Percentiles rank a stretch among this genome's conserved stretches.
Evolutionary conservation across 2,329 filamentous ascomycete species (phyloP).

Genomic region (Apiospora aurea): DNA sequence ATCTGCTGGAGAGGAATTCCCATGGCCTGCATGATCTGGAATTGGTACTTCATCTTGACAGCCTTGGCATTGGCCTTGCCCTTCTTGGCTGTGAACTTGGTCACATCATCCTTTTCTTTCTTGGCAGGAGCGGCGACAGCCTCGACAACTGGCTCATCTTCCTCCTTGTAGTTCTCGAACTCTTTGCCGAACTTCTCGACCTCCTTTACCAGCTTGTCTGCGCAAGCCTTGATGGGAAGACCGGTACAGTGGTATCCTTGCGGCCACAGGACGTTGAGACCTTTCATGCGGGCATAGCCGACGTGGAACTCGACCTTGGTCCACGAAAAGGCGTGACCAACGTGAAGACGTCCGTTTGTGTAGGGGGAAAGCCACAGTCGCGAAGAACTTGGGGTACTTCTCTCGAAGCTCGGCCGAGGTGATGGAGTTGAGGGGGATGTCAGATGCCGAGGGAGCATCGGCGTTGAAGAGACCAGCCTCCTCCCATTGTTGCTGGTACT

Average conservation of each 20-base stretch:
- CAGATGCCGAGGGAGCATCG: conserved; percentile 80
- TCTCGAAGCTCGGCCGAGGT: conserved; percentile 77
- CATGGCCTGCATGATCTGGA: conserved; percentile 91
- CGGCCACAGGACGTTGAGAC: conserved; percentile 86
- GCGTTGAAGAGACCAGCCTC: conserved; percentile 81
- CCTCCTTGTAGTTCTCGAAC: conserved; percentile 79
- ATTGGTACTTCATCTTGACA: conserved; percentile 94
- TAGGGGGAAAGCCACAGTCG: conserved; percentile 59
- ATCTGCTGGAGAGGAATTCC: conserved; percentile 90
- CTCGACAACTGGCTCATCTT: conserved; percentile 57
- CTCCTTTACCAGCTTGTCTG: conserved; percentile 92
- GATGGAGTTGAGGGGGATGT: conserved; percentile 79
- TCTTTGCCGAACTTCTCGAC: conserved; percentile 87
- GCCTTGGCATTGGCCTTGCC: conserved; percentile 90
- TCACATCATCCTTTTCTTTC: conserved; percentile 79
- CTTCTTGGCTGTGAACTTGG: conserved; percentile 93
- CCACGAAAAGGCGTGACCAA: conserved; percentile 90
- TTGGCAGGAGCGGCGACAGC: conserved; percentile 63
- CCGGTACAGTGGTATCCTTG: conserved; percentile 96
- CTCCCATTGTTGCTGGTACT: conserved; percentile 88
- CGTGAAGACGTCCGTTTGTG: conserved; percentile 84
- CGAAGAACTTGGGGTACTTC: conserved; percentile 91
- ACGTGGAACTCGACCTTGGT: conserved; percentile 93
- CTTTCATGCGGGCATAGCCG: conserved; percentile 88
- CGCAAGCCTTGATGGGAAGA: conserved; percentile 97